phyloP scores from a whole-genome alignment of 441 rosid species.

The Biscutella auriculata region DNA sequence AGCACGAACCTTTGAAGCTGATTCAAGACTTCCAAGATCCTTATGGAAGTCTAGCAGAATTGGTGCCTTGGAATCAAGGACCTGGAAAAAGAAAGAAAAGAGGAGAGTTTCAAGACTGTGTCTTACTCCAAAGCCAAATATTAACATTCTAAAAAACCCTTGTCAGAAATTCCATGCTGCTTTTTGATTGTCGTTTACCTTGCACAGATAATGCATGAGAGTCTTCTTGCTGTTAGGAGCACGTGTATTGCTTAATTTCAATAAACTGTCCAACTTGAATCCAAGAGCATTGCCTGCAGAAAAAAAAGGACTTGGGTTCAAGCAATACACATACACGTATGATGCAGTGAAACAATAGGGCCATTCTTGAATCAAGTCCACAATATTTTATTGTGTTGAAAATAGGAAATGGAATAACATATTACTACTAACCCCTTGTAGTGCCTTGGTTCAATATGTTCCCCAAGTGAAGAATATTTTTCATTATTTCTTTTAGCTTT shows the following conservation, averaged over 20 bases:
- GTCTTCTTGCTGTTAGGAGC: constrained; percentile 92
- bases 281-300: constrained; percentile 87
- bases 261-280: constrained; percentile 93
- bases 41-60: constrained; percentile 66
- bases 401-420: constrained; percentile 1
- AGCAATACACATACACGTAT: no score
- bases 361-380: no score
- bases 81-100: constrained; percentile 39
- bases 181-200: constrained; percentile 30
- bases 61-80: constrained; percentile 65
- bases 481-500: constrained; percentile 86
- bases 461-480: constrained; percentile 76
- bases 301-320: constrained; percentile 7
- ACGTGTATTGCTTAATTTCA: constrained; percentile 85
- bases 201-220: constrained; percentile 96
- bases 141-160: not conserved
- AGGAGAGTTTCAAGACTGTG: constrained; percentile 6
- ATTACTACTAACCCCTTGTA: constrained; percentile 61
- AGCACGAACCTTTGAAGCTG: constrained; percentile 64
- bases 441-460: constrained; percentile 94
- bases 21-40: constrained; percentile 75
- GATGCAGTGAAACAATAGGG: not conserved
- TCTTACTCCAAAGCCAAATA: not conserved
- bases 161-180: not conserved
- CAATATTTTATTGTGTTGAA: not conserved